Base-by-base conservation (phyloP, 2,329 filamentous ascomycete species). In the Plectosphaerella cucumerina region DNA sequence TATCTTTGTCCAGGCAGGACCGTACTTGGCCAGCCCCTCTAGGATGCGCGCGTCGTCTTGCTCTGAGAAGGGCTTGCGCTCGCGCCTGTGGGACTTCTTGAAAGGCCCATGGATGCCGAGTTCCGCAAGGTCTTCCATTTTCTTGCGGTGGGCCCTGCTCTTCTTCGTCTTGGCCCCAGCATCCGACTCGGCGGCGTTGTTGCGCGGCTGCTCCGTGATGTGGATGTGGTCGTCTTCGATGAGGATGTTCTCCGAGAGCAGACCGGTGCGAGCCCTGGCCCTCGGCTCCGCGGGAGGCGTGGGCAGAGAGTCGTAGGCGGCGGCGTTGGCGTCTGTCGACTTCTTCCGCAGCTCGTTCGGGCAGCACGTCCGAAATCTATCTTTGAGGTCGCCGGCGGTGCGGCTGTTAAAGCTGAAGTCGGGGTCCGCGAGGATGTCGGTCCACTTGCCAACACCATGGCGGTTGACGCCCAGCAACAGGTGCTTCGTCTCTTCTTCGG, bases 381-480 rank as follows among this genome's bases (percentile, higher is more conserved):
- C 83, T 62, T 86, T 86, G 47, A 86, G 63, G 59, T 86, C 83
- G 9, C 81, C 81, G 4, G 82, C 80, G 2, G 78, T 80, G 52
- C 84, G 76, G 15, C 74, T 75, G 58, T 84, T 82, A 67, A 86
- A 86, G 11, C 65, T 72, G 60, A 84, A 86, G 41, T 76, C 76
- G 0, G 75, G 65, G 53, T 86, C 84, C 47, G 84, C 80, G 21
- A 86, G 66, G 31, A 86, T 86, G 50, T 73, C 78, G 9, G 80
- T 84, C 83, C 83, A 86, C 58, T 80, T 82, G 35, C 83, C 84
- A 9, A 86, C 78, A 1, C 84, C 84, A 59, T 86, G 76, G 31
- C 80, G 78, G 58, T 76, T 76, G 23, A 85, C 83, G 0, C 82
- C 83, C 3, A 84, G 67, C 14, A 86, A 64, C 9, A 86, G 69